A percentile compares a stretch with the other conserved stretches of the same genome.
These are phyloP conservation scores for Raphanus sativus DNA, from an alignment of 345 rosid genomes.

Conservation along the genomic window DNA sequence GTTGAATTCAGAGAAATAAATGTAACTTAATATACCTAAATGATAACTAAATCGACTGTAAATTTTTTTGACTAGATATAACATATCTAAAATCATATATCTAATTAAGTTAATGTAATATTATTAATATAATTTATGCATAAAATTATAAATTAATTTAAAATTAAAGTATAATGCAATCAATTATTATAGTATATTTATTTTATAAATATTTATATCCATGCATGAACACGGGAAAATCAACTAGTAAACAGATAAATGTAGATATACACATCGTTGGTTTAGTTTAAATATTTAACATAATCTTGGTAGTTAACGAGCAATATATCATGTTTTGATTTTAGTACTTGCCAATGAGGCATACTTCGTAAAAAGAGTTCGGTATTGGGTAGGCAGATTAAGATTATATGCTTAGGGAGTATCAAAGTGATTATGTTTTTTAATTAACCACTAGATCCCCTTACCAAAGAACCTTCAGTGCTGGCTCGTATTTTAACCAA, in stretches of 20 bases:
- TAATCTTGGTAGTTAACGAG: constrained; percentile 27
- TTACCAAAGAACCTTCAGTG: constrained; percentile 14
- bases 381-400: constrained; percentile 29
- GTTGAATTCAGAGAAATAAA: no score
- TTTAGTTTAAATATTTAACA: not conserved
- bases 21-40: no score
- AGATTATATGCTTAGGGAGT: constrained; percentile 29
- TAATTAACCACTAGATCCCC: constrained; percentile 28
- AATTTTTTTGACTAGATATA: no score
- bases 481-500: constrained; percentile 29
- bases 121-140: no score
- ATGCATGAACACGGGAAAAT: no score
- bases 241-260: not conserved
- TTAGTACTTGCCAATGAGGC: constrained; percentile 13
- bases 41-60: no score
- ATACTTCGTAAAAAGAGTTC: constrained; percentile 28
- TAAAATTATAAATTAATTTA: no score
- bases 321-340: constrained; percentile 24
- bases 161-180: no score
- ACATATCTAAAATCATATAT: no score
- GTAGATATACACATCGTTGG: constrained; percentile 11
- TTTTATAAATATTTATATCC: no score
- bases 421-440: constrained; percentile 20
- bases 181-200: no score
- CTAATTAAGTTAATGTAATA: no score